Conservation (phyloP, 805 yeast genomes). For the Lachancea meyersii region DNA sequence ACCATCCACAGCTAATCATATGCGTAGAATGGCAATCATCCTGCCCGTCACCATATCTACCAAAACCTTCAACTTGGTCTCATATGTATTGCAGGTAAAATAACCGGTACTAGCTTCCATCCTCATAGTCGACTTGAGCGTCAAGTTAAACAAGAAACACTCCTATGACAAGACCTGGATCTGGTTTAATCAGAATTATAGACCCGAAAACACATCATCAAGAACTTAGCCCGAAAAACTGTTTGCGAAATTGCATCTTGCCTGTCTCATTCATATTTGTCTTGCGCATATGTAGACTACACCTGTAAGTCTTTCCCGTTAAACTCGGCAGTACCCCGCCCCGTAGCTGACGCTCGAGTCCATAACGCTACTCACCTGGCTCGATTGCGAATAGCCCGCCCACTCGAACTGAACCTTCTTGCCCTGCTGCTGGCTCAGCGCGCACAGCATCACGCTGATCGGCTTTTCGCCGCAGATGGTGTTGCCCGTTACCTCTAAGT, state of each 20-base stretch:
- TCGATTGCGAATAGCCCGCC: constrained; percentile 79
- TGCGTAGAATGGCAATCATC: no score
- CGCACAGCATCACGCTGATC: constrained; percentile 55
- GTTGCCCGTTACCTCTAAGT: constrained; percentile 66
- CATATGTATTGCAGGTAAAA: constrained; percentile 66
- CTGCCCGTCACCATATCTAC: constrained; percentile 76
- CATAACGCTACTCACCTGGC: constrained; percentile 36
- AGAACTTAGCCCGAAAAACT: no score
- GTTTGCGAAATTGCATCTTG: no score
- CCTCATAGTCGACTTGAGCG: constrained; percentile 66
- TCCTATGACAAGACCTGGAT: constrained; percentile 60
- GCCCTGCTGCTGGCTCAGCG: constrained; percentile 26
- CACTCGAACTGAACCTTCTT: constrained; percentile 44
- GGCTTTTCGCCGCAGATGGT: constrained; percentile 94
- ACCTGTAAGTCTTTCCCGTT: not conserved
- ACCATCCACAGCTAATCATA: no score
- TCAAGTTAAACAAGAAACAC: constrained; percentile 50
- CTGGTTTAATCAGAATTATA: constrained; percentile 51
- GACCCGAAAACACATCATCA: no score
- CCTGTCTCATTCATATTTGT: not conserved
- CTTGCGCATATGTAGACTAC: not conserved
- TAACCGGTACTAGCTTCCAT: constrained; percentile 69
- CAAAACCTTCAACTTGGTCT: constrained; percentile 69
- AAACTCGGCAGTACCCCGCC: constrained; percentile 47
- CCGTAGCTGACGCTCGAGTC: constrained; percentile 93